phyloP scores from a whole-genome alignment of 2,329 filamentous ascomycete species.

The Alternaria conjuncta region DNA sequence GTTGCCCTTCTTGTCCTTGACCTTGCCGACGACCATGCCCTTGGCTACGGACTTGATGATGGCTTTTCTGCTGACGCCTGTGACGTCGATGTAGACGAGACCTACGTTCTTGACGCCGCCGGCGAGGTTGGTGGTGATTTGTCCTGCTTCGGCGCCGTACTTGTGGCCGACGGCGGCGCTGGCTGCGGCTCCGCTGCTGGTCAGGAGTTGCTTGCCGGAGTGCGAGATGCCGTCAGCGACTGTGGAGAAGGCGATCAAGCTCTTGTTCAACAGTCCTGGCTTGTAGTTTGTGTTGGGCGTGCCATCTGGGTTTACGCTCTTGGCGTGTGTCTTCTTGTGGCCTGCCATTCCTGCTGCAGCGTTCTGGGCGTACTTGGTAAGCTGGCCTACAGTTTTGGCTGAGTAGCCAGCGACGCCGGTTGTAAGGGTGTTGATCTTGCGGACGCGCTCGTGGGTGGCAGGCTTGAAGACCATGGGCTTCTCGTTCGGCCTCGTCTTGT shows the following conservation, averaged over 20 bases:
- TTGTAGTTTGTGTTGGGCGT: constrained; percentile 72
- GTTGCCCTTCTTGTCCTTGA: constrained; percentile 75
- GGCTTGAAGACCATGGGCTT: constrained; percentile 90
- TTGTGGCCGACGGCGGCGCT: constrained; percentile 86
- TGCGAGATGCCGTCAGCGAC: constrained; percentile 93
- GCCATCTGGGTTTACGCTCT: constrained; percentile 73
- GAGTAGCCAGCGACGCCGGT: constrained; percentile 78
- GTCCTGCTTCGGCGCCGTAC: constrained; percentile 85
- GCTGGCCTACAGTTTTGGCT: constrained; percentile 83
- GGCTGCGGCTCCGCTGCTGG: constrained; percentile 76
- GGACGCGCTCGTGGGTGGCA: constrained; percentile 81
- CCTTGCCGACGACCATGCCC: constrained; percentile 86
- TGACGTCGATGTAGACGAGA: constrained; percentile 95
- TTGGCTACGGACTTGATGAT: constrained; percentile 95
- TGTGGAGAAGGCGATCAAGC: constrained; percentile 93
- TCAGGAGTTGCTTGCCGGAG: constrained; percentile 78
- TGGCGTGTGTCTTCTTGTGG: constrained; percentile 63
- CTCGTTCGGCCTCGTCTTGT: constrained; percentile 75
- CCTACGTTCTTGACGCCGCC: constrained; percentile 95
- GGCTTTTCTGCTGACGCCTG: constrained; percentile 86
- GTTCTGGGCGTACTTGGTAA: constrained; percentile 86
- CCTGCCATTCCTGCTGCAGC: constrained; percentile 77
- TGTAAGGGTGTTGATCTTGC: constrained; percentile 89
- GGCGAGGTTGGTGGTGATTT: constrained; percentile 75
- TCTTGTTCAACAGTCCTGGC: constrained; percentile 92